A percentile compares a stretch with the other conserved stretches of the same genome.
Evolutionary conservation across 129 eudicot genomes (phyloP).

Genomic region (Centella asiatica): DNA sequence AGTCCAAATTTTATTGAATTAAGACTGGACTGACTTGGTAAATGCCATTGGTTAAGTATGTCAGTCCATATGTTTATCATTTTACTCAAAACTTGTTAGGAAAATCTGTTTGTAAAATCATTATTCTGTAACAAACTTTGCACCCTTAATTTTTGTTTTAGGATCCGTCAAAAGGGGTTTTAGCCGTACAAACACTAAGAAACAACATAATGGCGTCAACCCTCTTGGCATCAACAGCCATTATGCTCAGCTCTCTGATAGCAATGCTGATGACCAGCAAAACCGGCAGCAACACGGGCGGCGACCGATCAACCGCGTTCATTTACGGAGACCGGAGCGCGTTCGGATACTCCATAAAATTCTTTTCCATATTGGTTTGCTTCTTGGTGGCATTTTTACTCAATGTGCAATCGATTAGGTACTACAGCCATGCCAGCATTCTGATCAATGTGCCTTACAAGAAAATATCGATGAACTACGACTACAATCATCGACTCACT

Average conservation of each 20-base stretch:
- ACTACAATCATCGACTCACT: slow-evolving; percentile 20
- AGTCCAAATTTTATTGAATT: no score
- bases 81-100: no score
- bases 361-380: slow-evolving; percentile 69
- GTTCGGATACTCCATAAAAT: slow-evolving; percentile 43
- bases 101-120: no score
- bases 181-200: slow-evolving; percentile 83
- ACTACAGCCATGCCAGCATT: slow-evolving; percentile 81
- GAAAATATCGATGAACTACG: slow-evolving; percentile 19
- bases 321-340: slow-evolving; percentile 40
- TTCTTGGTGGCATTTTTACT: slow-evolving; percentile 66
- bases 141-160: slow-evolving; percentile 18
- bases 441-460: slow-evolving; percentile 66
- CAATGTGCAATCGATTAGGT: slow-evolving; percentile 72
- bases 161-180: slow-evolving; percentile 66
- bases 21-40: no score
- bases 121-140: no score
- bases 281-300: not conserved
- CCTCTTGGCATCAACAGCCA: slow-evolving; percentile 75
- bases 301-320: slow-evolving; percentile 16
- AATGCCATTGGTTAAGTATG: no score
- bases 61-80: no score
- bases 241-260: slow-evolving; percentile 76
- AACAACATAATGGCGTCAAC: slow-evolving; percentile 99
- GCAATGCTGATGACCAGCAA: slow-evolving; percentile 54